Conservation (phyloP, 2,329 filamentous ascomycete genomes). For the Penicillium sp. region DNA sequence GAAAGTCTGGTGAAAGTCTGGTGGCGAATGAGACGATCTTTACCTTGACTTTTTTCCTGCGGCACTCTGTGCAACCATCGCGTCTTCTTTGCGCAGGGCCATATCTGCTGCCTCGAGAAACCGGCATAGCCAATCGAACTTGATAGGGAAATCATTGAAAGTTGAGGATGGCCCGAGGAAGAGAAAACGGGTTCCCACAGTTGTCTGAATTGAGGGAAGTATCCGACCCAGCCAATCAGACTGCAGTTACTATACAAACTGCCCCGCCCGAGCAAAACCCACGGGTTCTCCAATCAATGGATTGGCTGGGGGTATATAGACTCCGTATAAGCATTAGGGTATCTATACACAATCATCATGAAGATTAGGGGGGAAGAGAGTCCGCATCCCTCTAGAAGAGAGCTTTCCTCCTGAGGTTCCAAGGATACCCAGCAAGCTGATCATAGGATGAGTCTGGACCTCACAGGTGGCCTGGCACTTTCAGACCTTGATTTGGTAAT, state of each 20-base stretch:
- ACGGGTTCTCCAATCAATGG: no score
- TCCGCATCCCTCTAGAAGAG: no score
- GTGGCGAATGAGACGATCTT: neutral
- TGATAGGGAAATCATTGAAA: neutral
- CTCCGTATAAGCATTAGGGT: no score
- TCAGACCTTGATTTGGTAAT: no score
- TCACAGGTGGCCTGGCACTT: no score
- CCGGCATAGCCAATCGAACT: neutral
- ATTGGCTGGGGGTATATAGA: no score
- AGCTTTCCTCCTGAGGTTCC: no score
- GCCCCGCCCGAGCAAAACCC: no score
- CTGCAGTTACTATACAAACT: neutral
- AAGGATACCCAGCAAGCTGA: no score
- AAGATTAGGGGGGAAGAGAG: no score
- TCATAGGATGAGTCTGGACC: no score
- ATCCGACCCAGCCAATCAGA: constrained; percentile 1
- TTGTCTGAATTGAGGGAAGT: neutral
- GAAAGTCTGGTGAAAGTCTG: neutral
- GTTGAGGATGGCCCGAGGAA: neutral
- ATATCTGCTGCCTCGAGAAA: neutral
- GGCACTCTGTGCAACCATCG: constrained; percentile 33
- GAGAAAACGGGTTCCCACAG: neutral
- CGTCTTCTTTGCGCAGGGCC: constrained; percentile 23
- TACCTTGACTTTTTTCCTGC: constrained; percentile 33
- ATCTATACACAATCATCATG: no score